Conservation (phyloP, 805 yeast genomes). For the Zygosaccharomyces siamensis region DNA sequence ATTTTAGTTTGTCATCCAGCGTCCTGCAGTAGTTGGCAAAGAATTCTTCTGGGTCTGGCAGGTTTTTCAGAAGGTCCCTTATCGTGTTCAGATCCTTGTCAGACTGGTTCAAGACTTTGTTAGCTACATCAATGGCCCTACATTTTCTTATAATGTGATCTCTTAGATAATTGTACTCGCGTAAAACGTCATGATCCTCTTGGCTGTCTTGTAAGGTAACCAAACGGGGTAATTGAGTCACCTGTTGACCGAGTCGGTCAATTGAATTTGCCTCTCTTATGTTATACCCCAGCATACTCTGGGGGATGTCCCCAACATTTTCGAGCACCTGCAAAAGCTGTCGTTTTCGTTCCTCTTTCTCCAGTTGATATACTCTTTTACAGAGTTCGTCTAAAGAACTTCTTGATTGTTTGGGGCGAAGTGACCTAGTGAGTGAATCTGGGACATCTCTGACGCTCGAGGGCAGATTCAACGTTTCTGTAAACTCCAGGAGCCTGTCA, state of each 20-base stretch:
- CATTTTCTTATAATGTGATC: conserved; percentile 18
- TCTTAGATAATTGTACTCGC: conserved; percentile 27
- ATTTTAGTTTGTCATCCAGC: conserved; percentile 15
- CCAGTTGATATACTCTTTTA: conserved; percentile 17
- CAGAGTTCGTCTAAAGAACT: conserved; percentile 16
- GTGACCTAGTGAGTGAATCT: not conserved
- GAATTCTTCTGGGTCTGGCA: conserved; percentile 12
- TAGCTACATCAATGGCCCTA: conserved; percentile 17
- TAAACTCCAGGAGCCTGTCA: conserved; percentile 7
- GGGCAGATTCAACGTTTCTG: not conserved
- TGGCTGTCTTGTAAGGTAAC: conserved; percentile 12
- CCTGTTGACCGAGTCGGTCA: conserved; percentile 20
- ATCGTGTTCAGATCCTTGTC: conserved; percentile 9
- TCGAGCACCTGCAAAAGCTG: conserved; percentile 20
- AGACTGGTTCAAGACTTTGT: conserved; percentile 5
- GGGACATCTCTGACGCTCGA: not conserved
- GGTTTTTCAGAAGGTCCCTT: conserved; percentile 7
- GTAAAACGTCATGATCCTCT: conserved; percentile 14
- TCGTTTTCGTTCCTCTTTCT: conserved; percentile 14
- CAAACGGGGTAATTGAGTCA: conserved; percentile 26
- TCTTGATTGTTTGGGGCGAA: conserved; percentile 8
- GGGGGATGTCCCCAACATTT: conserved; percentile 27
- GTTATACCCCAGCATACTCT: conserved; percentile 19
- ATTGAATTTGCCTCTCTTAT: conserved; percentile 15
- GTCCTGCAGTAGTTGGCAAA: conserved; percentile 10